These are phyloP conservation scores for Phytophthora parvispora DNA, from an alignment of 352 stramenopile species.

Conservation along the genomic window DNA sequence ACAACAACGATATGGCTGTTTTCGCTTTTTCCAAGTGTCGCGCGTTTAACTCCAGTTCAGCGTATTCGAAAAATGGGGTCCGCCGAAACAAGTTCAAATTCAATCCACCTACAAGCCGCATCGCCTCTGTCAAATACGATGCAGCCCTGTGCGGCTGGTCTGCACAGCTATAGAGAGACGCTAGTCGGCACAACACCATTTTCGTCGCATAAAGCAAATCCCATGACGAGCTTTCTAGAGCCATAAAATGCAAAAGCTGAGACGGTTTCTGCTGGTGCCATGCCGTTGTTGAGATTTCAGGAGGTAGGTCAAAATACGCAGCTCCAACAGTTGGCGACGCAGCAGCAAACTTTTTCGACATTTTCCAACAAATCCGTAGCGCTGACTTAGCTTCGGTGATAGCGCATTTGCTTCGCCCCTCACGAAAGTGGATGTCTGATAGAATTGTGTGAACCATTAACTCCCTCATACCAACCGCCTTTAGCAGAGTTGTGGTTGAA, in stretches of 20 bases:
- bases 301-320: constrained; percentile 51
- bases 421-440: constrained; percentile 65
- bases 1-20: constrained; percentile 54
- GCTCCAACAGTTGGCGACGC: constrained; percentile 9
- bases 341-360: constrained; percentile 56
- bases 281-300: constrained; percentile 33
- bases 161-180: constrained; percentile 56
- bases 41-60: constrained; percentile 67
- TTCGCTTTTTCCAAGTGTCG: constrained; percentile 56
- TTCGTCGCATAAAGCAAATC: constrained; percentile 71
- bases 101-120: constrained; percentile 75
- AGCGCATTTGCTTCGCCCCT: constrained; percentile 50
- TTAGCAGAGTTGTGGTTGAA: constrained; percentile 17
- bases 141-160: constrained; percentile 64
- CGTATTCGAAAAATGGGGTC: constrained; percentile 72
- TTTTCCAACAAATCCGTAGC: constrained; percentile 76
- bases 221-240: constrained; percentile 80
- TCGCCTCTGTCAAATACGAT: constrained; percentile 70
- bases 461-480: constrained; percentile 64
- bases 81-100: constrained; percentile 63
- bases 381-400: constrained; percentile 68
- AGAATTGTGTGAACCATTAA: constrained; percentile 56
- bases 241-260: constrained; percentile 64
- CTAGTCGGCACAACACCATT: constrained; percentile 68
- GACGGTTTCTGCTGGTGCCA: constrained; percentile 24